phyloP scores from a whole-genome alignment of 2,329 filamentous ascomycete genomes.

The Paecilomyces sp. region DNA sequence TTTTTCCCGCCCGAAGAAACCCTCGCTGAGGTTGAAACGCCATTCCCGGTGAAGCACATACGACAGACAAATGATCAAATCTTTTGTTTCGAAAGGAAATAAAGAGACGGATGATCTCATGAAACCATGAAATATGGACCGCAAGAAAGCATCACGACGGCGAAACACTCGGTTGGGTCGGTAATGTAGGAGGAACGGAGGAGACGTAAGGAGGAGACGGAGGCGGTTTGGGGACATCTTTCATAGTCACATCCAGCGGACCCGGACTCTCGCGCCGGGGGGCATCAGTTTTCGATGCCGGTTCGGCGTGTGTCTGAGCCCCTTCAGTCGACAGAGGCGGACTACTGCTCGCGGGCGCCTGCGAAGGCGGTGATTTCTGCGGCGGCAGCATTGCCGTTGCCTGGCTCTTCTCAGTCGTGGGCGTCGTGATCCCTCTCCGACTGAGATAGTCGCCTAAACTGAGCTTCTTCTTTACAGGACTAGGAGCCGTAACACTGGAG shows the following conservation, averaged over 20 bases:
- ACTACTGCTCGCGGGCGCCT: constrained; percentile 9
- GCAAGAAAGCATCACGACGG: background rate
- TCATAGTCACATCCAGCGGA: constrained; percentile 23
- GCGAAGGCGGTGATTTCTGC: constrained; percentile 15
- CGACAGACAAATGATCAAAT: background rate
- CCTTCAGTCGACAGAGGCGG: constrained; percentile 7
- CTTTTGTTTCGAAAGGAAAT: background rate
- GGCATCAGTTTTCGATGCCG: constrained; percentile 5
- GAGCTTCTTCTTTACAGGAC: constrained; percentile 44
- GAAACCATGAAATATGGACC: background rate
- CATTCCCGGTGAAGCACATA: background rate
- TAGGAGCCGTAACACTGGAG: constrained; percentile 33
- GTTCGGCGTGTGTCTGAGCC: constrained; percentile 6
- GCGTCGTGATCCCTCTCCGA: constrained; percentile 32
- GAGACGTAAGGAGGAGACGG: constrained; percentile 18
- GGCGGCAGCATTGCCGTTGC: constrained; percentile 15
- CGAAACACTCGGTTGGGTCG: background rate
- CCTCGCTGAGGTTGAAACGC: background rate
- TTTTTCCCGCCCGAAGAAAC: background rate
- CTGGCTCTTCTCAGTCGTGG: constrained; percentile 34
- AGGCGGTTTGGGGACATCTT: constrained; percentile 21
- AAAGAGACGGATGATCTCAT: background rate
- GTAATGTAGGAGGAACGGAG: constrained; percentile 18
- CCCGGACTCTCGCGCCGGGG: constrained; percentile 13
- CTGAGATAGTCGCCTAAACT: constrained; percentile 44